These are phyloP conservation scores for Tolypocladium nubicola DNA, from an alignment of 2,329 filamentous ascomycete species.

Conservation along the genomic window DNA sequence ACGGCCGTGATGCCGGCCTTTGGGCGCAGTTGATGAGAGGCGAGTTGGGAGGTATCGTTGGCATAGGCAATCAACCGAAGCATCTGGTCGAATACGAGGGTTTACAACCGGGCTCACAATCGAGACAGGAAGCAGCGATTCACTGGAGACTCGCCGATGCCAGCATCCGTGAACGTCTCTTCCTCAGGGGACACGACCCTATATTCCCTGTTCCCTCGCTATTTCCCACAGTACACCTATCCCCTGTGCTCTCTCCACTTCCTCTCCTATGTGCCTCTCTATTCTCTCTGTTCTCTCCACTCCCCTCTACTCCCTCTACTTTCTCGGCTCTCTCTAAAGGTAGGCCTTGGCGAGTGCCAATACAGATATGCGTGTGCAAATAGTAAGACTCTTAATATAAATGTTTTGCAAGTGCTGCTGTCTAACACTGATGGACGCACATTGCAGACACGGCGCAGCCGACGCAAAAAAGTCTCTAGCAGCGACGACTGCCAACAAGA, in stretches of 20 bases:
- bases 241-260: too few relatives aligned
- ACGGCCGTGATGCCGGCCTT: conserved; percentile 5
- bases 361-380: too few relatives aligned
- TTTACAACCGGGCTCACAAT: not conserved
- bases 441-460: not conserved
- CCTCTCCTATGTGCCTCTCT: too few relatives aligned
- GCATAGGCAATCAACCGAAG: conserved; percentile 5
- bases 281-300: too few relatives aligned
- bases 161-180: conserved; percentile 3
- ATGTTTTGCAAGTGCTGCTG: not conserved
- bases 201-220: too few relatives aligned
- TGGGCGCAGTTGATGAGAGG: conserved; percentile 6
- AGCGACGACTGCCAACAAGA: not conserved
- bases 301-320: too few relatives aligned
- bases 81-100: conserved; percentile 1
- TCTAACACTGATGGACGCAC: not conserved
- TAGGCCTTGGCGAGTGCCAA: too few relatives aligned
- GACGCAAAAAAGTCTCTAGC: not conserved
- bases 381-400: not conserved
- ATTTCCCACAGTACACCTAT: too few relatives aligned
- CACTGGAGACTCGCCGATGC: conserved; percentile 6
- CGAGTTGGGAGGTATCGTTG: conserved; percentile 3
- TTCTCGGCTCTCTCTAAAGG: too few relatives aligned
- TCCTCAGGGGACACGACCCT: not conserved
- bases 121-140: not conserved